phyloP scores from a whole-genome alignment of 306 rosid genomes.

The Lathyrus aphaca region DNA sequence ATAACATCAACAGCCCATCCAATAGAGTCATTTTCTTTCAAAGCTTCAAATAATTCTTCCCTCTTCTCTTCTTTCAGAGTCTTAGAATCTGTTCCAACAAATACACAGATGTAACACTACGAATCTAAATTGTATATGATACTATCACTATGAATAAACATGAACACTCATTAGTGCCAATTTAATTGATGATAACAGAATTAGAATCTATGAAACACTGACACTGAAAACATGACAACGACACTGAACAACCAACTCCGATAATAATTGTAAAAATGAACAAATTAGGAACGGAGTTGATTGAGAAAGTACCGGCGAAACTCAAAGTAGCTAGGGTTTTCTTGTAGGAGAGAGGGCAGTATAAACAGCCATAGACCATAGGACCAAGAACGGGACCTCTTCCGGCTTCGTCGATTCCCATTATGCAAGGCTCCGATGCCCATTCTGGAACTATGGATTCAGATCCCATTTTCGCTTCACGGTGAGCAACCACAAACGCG shows the following conservation, averaged over 20 bases:
- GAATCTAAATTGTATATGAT: too few relatives aligned
- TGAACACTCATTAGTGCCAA: not conserved
- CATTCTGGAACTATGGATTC: slow-evolving; percentile 54
- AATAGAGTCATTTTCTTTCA: slow-evolving; percentile 68
- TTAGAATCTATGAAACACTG: not conserved
- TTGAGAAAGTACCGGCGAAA: slow-evolving; percentile 61
- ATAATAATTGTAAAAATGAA: too few relatives aligned
- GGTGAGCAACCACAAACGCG: not conserved
- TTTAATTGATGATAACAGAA: not conserved
- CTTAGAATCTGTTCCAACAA: slow-evolving; percentile 66
- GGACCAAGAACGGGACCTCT: slow-evolving; percentile 98
- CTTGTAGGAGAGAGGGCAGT: slow-evolving; percentile 75
- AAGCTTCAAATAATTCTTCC: slow-evolving; percentile 78
- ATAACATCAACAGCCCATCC: slow-evolving; percentile 93
- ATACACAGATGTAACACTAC: too few relatives aligned
- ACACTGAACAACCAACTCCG: too few relatives aligned
- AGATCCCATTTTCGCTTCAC: slow-evolving; percentile 50
- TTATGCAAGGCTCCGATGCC: slow-evolving; percentile 74
- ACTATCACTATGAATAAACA: too few relatives aligned
- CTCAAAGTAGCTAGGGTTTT: slow-evolving; percentile 71
- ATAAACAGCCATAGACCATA: slow-evolving; percentile 83
- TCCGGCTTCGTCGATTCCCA: slow-evolving; percentile 99
- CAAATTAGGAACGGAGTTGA: too few relatives aligned
- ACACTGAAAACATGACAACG: too few relatives aligned
- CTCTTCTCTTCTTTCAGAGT: slow-evolving; percentile 93